Percentiles rank a stretch among this genome's conserved stretches.
Conservation (phyloP, 805 yeast species). For the Starmerella davenportii region DNA sequence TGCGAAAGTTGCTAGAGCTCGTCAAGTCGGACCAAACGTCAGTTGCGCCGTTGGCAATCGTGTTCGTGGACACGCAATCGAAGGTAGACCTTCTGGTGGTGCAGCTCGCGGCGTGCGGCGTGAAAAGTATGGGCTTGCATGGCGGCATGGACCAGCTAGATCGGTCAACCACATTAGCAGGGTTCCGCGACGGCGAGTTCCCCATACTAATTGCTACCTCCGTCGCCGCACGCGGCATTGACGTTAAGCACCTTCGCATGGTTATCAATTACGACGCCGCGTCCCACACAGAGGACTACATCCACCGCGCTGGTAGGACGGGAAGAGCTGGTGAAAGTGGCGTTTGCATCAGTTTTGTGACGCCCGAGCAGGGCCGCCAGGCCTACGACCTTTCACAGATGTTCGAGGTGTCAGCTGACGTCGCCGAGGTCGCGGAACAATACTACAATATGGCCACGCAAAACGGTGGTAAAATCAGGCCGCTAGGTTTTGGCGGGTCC, state of each 20-base stretch:
- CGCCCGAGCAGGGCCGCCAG: constrained; percentile 40
- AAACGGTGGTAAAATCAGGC: constrained; percentile 26
- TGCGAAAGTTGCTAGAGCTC: constrained; percentile 21
- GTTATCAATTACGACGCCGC: constrained; percentile 76
- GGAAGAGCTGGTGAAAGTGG: constrained; percentile 82
- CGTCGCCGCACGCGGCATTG: constrained; percentile 86
- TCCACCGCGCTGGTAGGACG: constrained; percentile 89
- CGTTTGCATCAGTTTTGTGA: constrained; percentile 52
- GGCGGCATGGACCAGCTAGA: constrained; percentile 86
- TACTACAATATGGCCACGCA: constrained; percentile 27
- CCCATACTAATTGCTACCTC: constrained; percentile 72
- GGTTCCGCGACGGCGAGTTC: constrained; percentile 43
- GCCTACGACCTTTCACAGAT: constrained; percentile 55
- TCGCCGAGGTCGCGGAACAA: constrained; percentile 31
- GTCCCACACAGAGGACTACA: constrained; percentile 82
- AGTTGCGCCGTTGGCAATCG: constrained; percentile 26
- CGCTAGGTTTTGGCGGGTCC: constrained; percentile 88
- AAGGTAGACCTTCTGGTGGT: constrained; percentile 55
- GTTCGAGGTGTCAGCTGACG: constrained; percentile 37
- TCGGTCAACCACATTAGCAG: constrained; percentile 53
- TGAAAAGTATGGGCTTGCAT: constrained; percentile 54
- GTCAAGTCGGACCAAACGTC: constrained; percentile 25
- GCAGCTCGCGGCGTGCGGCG: constrained; percentile 34
- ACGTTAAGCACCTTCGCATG: constrained; percentile 66
- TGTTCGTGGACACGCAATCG: constrained; percentile 82